A percentile compares a stretch with the other conserved stretches of the same genome.
These are phyloP conservation scores for Xylaria flabelliformis DNA, from an alignment of 495 filamentous ascomycete genomes.

Conservation along the genomic window DNA sequence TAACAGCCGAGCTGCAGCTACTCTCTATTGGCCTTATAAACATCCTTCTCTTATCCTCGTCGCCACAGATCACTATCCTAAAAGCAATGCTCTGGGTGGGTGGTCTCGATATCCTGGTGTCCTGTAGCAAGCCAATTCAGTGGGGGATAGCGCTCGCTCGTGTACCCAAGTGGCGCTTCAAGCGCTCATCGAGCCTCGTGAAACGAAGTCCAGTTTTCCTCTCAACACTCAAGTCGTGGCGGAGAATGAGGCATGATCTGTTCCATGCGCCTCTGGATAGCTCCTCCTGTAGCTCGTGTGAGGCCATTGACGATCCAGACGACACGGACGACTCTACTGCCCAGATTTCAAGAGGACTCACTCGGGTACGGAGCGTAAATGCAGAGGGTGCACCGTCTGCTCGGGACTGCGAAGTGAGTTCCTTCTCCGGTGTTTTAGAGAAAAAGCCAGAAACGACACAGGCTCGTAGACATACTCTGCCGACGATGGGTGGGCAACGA, in stretches of 20 bases:
- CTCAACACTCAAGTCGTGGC: constrained; percentile 37
- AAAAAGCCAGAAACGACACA: constrained; percentile 28
- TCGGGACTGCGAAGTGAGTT: constrained; percentile 4
- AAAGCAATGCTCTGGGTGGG: constrained; percentile 87
- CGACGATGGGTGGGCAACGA: constrained; percentile 43
- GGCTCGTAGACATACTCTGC: constrained; percentile 61
- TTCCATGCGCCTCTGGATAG: constrained; percentile 38
- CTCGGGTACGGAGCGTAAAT: constrained; percentile 9
- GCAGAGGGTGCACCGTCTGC: constrained; percentile 5
- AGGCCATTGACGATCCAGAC: constrained; percentile 38
- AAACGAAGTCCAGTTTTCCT: constrained; percentile 39
- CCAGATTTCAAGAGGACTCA: constrained; percentile 22
- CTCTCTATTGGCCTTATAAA: constrained; percentile 84
- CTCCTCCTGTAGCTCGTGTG: constrained; percentile 43
- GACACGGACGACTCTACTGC: constrained; percentile 28
- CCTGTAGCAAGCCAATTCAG: constrained; percentile 75
- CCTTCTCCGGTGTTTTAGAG: constrained; percentile 16
- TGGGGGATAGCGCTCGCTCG: constrained; percentile 87
- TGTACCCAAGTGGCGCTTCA: constrained; percentile 90
- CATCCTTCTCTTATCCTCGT: constrained; percentile 74
- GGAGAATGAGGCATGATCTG: constrained; percentile 41
- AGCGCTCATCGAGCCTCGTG: constrained; percentile 48
- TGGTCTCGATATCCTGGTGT: constrained; percentile 74
- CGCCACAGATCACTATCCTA: constrained; percentile 84
- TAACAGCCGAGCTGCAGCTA: constrained; percentile 85